Conservation (phyloP, 768 basidiomycete genomes). For the Steccherinum ochraceum region DNA sequence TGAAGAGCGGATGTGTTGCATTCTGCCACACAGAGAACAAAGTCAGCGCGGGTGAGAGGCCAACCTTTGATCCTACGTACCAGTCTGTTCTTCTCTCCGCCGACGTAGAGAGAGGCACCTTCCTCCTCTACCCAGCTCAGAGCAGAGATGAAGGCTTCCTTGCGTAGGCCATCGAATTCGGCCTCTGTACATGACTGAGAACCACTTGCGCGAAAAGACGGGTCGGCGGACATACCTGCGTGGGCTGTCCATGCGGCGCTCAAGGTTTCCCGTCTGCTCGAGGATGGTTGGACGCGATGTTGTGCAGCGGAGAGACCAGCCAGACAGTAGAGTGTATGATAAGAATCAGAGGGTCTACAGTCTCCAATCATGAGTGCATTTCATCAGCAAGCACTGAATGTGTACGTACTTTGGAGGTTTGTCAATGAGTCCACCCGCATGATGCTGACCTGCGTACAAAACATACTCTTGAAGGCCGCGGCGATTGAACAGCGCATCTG, state of each 20-base stretch:
- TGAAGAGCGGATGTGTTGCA: constrained; percentile 76
- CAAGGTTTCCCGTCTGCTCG: neutral
- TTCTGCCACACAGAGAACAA: constrained; percentile 40
- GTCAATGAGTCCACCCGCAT: constrained; percentile 83
- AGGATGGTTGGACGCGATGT: constrained; percentile 46
- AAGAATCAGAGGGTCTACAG: constrained; percentile 77
- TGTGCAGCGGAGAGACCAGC: constrained; percentile 88
- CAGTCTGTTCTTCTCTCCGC: constrained; percentile 56
- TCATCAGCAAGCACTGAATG: neutral
- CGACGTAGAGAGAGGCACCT: constrained; percentile 47
- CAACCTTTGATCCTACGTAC: constrained; percentile 32
- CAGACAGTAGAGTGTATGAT: constrained; percentile 92
- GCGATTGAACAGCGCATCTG: constrained; percentile 49
- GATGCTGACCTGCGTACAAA: constrained; percentile 78
- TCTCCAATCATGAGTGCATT: neutral
- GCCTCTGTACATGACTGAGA: no score
- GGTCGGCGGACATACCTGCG: no score
- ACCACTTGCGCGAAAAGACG: no score
- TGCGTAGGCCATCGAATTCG: constrained; percentile 29
- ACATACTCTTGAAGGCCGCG: constrained; percentile 83
- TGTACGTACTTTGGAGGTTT: constrained; percentile 90
- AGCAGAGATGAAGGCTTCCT: constrained; percentile 44
- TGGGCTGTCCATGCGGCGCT: no score
- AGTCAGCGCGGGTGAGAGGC: neutral
- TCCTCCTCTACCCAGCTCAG: constrained; percentile 68